Evolutionary conservation across 139 green algal genomes (phyloP), one percentile per base, ranked within the genome.

Genomic region (Chlorella sp.): DNA sequence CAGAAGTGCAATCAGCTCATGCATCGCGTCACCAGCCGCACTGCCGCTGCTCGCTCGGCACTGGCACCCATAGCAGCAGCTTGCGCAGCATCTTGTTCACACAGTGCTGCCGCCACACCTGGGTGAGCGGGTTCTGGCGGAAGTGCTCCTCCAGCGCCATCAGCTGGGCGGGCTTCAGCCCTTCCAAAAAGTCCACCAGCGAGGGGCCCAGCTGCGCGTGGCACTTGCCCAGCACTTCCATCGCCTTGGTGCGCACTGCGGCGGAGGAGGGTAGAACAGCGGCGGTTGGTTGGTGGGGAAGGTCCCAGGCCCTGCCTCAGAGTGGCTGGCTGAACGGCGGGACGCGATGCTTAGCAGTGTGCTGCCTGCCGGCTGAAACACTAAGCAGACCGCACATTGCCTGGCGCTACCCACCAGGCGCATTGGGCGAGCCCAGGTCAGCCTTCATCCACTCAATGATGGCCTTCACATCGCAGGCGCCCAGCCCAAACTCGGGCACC

Each of bases 151-250:
- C 94, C 38, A 99, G 92, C 32, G 91, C 88, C 16, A 93, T 90
- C 92, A 99, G 95, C 65, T 98, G 91, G 15, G 97, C 96, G 1
- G 97, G 95, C 92, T 99, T 99, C 47, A 99, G 91, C 67, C 97
- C 93, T 11, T 89, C 63, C 16, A 95, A 82, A 26, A 96, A 74
- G 78, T 89, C 85, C 60, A 83, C 74, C n/a, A 87, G 82, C 21
- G 67, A 85, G 15, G 79, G 87, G 0, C 93, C 94, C 79, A 97
- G 89, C 90, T 96, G 93, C 63, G 78, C 79, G 86, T 91, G 90
- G 79, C 81, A 90, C 26, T 65, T 60, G 41, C 74, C 88, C 56
- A 97, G 86, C 60, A 96, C 64, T 55, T 88, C 91, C 39, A 94
- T 95, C 38, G 95, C 94, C 1, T 94, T 91, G 75, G 94, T 96